Conservation (phyloP, 2,329 filamentous ascomycete genomes). For the Rhexocercosporidium sp. region DNA sequence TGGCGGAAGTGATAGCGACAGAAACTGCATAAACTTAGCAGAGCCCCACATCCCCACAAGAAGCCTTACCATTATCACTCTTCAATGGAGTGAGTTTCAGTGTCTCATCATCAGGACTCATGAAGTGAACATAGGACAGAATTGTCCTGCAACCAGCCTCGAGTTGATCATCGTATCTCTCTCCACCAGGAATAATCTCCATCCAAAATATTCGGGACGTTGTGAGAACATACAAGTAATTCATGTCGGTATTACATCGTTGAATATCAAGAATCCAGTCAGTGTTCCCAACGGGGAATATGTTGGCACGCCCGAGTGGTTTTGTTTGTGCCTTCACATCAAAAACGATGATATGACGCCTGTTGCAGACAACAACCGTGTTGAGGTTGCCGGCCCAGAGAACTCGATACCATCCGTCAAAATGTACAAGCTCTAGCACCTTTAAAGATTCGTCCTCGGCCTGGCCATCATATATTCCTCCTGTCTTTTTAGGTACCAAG, state of each 20-base stretch:
- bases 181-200: slow-evolving; percentile 33
- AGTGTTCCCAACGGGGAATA: slow-evolving; percentile 26
- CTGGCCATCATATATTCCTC: slow-evolving; percentile 35
- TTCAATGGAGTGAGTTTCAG: slow-evolving; percentile 47
- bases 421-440: slow-evolving; percentile 13
- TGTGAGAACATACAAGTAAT: slow-evolving; percentile 63
- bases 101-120: slow-evolving; percentile 45
- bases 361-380: slow-evolving; percentile 52
- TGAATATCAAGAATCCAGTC: slow-evolving; percentile 64
- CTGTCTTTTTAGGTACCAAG: slow-evolving; percentile 32
- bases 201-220: slow-evolving; percentile 41
- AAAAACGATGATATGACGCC: slow-evolving; percentile 42
- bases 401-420: slow-evolving; percentile 54
- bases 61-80: slow-evolving; percentile 31
- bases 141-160: slow-evolving; percentile 39
- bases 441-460: slow-evolving; percentile 12
- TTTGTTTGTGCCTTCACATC: slow-evolving; percentile 34
- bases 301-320: slow-evolving; percentile 29
- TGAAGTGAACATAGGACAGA: slow-evolving; percentile 53
- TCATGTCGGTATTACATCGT: slow-evolving; percentile 50
- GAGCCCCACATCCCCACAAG: neutral
- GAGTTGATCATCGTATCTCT: slow-evolving; percentile 19
- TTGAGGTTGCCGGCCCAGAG: slow-evolving; percentile 53
- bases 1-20: slow-evolving; percentile 36
- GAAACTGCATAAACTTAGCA: slow-evolving; percentile 32